Evolutionary conservation across 768 basidiomycete genomes (phyloP).

Genomic region (Podaxis carcinomalis): DNA sequence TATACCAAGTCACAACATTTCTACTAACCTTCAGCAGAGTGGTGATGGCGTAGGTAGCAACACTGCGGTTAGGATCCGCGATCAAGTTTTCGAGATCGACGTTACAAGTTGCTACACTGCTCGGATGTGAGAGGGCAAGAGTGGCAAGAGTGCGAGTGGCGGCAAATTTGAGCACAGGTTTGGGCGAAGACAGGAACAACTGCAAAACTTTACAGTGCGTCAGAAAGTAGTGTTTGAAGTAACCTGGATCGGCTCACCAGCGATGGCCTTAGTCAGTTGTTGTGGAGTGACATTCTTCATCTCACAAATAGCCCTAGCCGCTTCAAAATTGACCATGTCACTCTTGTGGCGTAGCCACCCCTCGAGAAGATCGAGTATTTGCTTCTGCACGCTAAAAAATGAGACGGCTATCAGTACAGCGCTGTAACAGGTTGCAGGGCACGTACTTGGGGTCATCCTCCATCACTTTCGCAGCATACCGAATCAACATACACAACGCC

Average conservation of each 20-base stretch:
- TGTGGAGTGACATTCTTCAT: constrained; percentile 78
- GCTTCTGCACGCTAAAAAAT: constrained; percentile 70
- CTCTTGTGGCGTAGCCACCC: constrained; percentile 97
- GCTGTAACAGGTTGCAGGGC: not conserved
- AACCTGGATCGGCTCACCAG: constrained; percentile 52
- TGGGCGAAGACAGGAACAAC: constrained; percentile 93
- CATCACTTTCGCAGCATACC: constrained; percentile 97
- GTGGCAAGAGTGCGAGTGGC: constrained; percentile 92
- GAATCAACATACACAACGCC: constrained; percentile 97
- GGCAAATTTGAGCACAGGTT: constrained; percentile 93
- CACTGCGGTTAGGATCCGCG: constrained; percentile 90
- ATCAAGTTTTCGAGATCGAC: constrained; percentile 96
- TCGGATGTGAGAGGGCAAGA: constrained; percentile 82
- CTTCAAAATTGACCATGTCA: constrained; percentile 99
- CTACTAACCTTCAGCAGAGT: constrained; percentile 83
- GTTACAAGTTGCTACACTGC: constrained; percentile 88
- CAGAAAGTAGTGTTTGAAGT: constrained; percentile 1
- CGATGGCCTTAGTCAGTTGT: constrained; percentile 84
- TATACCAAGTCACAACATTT: not conserved
- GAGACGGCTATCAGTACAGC: constrained; percentile 2
- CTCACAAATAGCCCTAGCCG: constrained; percentile 95
- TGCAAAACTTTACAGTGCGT: constrained; percentile 68
- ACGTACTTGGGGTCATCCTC: constrained; percentile 98
- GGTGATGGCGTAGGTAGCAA: constrained; percentile 98
- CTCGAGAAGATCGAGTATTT: constrained; percentile 91